Evolutionary conservation across 1,284 basidiomycete genomes (phyloP).

Genomic region (Agaricales sp.): DNA sequence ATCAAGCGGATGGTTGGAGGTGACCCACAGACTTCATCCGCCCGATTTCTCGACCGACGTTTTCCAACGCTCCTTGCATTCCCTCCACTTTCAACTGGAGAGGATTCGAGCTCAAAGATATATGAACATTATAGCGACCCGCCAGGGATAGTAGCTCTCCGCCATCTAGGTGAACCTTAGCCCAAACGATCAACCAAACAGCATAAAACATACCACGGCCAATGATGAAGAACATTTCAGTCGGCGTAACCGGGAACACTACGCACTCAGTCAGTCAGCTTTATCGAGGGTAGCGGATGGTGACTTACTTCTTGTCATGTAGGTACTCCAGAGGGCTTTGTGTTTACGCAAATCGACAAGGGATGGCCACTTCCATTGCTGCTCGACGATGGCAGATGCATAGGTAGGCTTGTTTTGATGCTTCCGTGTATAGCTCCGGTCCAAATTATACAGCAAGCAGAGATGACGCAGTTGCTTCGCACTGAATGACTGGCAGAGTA

Average conservation of each 20-base stretch:
- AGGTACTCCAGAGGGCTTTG: constrained; percentile 1
- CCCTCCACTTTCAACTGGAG: neutral
- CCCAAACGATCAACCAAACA: neutral
- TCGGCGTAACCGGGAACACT: neutral
- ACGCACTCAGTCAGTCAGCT: neutral
- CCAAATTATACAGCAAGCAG: neutral
- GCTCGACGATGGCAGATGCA: neutral
- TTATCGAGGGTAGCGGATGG: neutral
- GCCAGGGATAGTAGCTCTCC: neutral
- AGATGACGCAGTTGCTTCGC: neutral
- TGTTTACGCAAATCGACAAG: neutral
- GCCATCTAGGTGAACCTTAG: neutral
- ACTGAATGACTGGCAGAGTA: neutral
- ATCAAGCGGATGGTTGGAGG: neutral
- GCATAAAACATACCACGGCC: neutral
- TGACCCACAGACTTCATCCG: constrained; percentile 2
- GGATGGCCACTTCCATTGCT: neutral
- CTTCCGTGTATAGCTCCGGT: neutral
- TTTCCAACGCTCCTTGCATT: neutral
- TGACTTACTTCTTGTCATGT: neutral
- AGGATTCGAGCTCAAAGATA: neutral
- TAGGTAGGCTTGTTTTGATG: neutral
- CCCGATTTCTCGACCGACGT: neutral
- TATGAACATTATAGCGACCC: neutral
- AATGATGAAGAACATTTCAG: neutral